phyloP scores from a whole-genome alignment of 306 rosid genomes.

The Inga oerstediana region DNA sequence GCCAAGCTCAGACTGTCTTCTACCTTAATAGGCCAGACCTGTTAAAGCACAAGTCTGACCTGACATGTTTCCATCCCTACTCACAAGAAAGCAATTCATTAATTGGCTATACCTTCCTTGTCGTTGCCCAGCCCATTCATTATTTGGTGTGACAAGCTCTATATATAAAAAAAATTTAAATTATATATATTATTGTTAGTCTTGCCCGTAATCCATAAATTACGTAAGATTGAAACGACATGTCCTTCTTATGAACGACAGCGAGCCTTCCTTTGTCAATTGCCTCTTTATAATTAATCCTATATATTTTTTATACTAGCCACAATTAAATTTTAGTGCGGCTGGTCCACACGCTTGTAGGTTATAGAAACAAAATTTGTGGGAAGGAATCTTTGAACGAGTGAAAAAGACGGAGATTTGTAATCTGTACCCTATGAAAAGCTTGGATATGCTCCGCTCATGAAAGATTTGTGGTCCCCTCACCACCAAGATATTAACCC shows the following conservation, averaged over 20 bases:
- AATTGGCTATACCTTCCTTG: conserved; percentile 3
- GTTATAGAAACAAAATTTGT: neutral
- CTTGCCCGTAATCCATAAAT: neutral
- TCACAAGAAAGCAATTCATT: neutral
- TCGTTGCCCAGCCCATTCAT: neutral
- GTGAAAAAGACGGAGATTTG: neutral
- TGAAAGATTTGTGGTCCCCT: neutral
- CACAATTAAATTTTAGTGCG: neutral
- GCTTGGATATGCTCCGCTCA: neutral
- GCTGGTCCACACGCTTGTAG: conserved; percentile 4
- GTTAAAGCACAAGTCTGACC: too few species aligned
- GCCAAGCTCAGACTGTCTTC: too few species aligned
- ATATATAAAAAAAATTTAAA: too few species aligned
- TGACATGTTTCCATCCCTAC: neutral
- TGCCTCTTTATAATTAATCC: too few species aligned
- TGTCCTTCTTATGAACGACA: neutral
- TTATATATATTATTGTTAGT: too few species aligned
- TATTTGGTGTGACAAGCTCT: neutral
- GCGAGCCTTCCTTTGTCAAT: neutral
- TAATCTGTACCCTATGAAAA: neutral
- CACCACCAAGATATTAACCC: neutral
- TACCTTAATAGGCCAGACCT: too few species aligned
- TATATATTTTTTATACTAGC: too few species aligned
- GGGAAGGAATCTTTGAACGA: neutral
- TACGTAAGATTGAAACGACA: neutral